Evolutionary conservation across 352 stramenopile species (phyloP).

Genomic region (Globisporangium spinosum): DNA sequence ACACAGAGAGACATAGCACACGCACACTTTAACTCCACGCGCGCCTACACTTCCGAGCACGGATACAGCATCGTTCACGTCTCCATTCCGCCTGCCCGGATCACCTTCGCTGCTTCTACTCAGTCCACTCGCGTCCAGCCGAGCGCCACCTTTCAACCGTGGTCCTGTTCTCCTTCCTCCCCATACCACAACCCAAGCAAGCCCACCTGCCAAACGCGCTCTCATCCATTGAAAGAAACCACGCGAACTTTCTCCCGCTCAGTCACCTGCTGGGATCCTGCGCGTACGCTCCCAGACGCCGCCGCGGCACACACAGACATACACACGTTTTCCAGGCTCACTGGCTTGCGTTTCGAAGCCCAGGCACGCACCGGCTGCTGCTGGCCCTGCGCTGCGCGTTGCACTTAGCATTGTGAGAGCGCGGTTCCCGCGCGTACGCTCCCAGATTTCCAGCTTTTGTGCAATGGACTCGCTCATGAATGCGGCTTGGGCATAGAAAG

Average conservation of each 20-base stretch:
- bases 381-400: slow-evolving; percentile 3
- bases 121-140: background rate
- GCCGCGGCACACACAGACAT: background rate
- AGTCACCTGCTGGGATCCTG: background rate
- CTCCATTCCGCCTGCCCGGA: background rate
- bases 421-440: slow-evolving; percentile 11
- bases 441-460: slow-evolving; percentile 9
- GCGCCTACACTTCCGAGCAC: background rate
- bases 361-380: slow-evolving; percentile 3
- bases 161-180: background rate
- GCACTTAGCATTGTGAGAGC: slow-evolving; percentile 2
- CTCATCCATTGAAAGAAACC: background rate
- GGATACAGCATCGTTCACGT: background rate
- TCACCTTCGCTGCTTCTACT: background rate
- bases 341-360: slow-evolving; percentile 1
- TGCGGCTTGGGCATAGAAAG: background rate
- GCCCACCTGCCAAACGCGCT: background rate
- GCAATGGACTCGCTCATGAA: background rate
- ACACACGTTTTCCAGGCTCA: background rate
- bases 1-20: background rate
- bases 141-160: background rate
- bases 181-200: background rate
- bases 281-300: slow-evolving; percentile 4
- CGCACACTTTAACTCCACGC: background rate
- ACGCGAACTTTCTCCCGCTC: slow-evolving; percentile 1